Base-by-base conservation (phyloP, 176 grass and related monocot genomes). In the Otatea glauca region DNA sequence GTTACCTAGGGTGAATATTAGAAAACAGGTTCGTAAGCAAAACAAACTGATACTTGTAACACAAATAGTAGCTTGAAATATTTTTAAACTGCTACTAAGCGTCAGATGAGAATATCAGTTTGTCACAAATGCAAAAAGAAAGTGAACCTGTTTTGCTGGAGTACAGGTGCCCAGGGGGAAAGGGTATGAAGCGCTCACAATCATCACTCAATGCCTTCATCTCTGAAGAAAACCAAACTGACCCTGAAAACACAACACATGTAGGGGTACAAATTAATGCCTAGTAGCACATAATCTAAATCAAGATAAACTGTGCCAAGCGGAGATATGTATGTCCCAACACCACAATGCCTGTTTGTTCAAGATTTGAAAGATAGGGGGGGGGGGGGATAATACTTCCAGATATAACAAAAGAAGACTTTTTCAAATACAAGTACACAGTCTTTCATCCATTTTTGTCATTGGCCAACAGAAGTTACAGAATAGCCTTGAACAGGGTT, bases 191-290 rank as follows among this genome's bases (percentile, higher is more conserved):
- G 56, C 97, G 90, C 74, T 99, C 92, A 12, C 97, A 99, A 49
- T 99, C 97, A 91, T 99, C 97, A 86, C 93, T 99, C 38, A 99
- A 56, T 34, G 93, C 97, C 80, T 99, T 99, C 97, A 99, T 99
- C 91, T 99, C 97, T 79, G 97, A 99, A 75, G 97, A 87, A 83
- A 99, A 96, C 97, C 97, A 99, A 91, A 94, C 66, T 37, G 97
- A 99, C 54, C 97, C 97, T 99, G 91, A 70, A 87, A 91, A 88
- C 27, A 73, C 16, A 89, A 62, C 3, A 39, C 13, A 80, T 25
- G n/a, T 63, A 53, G 0, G 17, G 44, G 32, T 41, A 69, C 0
- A 3, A 51, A 87, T 75, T 69, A 94, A 70, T 69, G 11, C 1
- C 29, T 60, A 74, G 62, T 25, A 17, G 25, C 5, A 73, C 39